Conservation (phyloP, 352 stramenopile species). For the Pythium pyrilobum region DNA sequence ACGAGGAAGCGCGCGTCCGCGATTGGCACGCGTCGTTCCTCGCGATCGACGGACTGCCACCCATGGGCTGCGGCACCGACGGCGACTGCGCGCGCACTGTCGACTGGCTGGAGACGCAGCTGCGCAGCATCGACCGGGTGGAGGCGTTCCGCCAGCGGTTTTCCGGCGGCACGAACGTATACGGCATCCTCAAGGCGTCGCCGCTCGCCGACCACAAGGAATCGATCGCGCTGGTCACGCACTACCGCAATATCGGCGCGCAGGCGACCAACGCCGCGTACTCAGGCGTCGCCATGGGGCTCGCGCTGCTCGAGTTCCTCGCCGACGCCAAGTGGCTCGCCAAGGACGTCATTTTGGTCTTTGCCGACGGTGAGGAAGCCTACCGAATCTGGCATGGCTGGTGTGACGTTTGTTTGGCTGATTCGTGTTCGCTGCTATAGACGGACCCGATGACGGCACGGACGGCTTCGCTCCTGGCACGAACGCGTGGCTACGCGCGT, state of each 20-base stretch:
- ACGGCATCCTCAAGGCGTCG: slow-evolving; percentile 71
- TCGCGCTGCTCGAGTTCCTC: slow-evolving; percentile 62
- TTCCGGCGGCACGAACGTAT: slow-evolving; percentile 52
- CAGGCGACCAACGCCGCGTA: slow-evolving; percentile 26
- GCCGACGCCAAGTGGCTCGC: slow-evolving; percentile 64
- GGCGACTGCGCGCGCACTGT: slow-evolving; percentile 35
- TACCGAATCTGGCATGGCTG: neutral
- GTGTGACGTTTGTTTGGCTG: no score
- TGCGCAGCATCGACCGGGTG: slow-evolving; percentile 50
- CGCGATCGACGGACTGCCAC: slow-evolving; percentile 26
- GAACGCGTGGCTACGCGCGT: slow-evolving; percentile 65
- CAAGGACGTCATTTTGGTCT: slow-evolving; percentile 78
- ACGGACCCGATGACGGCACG: slow-evolving; percentile 50
- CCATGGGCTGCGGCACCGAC: slow-evolving; percentile 29
- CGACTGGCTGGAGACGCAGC: slow-evolving; percentile 55
- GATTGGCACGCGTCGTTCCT: slow-evolving; percentile 35
- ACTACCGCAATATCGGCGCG: slow-evolving; percentile 55
- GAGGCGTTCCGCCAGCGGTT: slow-evolving; percentile 59
- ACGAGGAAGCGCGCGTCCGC: slow-evolving; percentile 27
- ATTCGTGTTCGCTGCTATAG: no score
- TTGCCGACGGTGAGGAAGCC: slow-evolving; percentile 45
- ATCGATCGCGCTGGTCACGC: slow-evolving; percentile 62
- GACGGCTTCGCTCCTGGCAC: slow-evolving; percentile 60
- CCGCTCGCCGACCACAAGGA: slow-evolving; percentile 74
- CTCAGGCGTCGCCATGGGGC: slow-evolving; percentile 48